These are phyloP conservation scores for Candida mattraensis DNA, from an alignment of 805 yeast genomes.

Conservation along the genomic window DNA sequence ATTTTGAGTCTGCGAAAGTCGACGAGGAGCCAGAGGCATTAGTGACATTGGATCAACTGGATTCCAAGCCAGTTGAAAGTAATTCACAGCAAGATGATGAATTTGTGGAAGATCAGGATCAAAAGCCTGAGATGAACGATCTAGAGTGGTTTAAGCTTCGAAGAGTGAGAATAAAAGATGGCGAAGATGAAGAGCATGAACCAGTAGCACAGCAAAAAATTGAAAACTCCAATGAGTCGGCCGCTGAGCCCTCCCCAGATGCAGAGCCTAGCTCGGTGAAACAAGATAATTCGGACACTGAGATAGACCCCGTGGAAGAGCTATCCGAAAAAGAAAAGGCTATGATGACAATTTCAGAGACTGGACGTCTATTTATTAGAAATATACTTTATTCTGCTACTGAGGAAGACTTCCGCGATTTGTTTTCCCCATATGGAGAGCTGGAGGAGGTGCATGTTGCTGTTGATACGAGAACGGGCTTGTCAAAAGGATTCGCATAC, in stretches of 20 bases:
- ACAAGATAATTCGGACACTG: slow-evolving; percentile 5
- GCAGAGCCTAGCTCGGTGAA: slow-evolving; percentile 9
- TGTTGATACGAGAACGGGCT: slow-evolving; percentile 83
- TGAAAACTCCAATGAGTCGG: not conserved
- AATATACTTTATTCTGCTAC: slow-evolving; percentile 78
- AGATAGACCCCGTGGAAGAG: slow-evolving; percentile 20
- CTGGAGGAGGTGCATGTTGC: slow-evolving; percentile 92
- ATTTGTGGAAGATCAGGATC: slow-evolving; percentile 10
- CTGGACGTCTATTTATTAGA: slow-evolving; percentile 86
- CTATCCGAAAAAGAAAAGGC: slow-evolving; percentile 46
- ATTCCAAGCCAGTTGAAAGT: slow-evolving; percentile 19
- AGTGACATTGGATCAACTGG: slow-evolving; percentile 26
- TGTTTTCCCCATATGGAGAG: slow-evolving; percentile 68
- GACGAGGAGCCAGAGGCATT: slow-evolving; percentile 56
- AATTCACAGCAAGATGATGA: slow-evolving; percentile 18
- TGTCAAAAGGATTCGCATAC: slow-evolving; percentile 91
- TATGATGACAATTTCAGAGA: slow-evolving; percentile 52
- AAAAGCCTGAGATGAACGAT: slow-evolving; percentile 53
- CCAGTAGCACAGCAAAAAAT: slow-evolving; percentile 2
- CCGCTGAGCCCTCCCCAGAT: slow-evolving; percentile 8
- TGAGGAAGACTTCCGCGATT: slow-evolving; percentile 69
- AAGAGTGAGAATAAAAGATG: slow-evolving; percentile 68
- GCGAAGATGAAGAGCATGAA: slow-evolving; percentile 22
- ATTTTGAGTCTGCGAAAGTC: slow-evolving; percentile 45
- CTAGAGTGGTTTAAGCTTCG: slow-evolving; percentile 83